These are phyloP conservation scores for Anthracocystis panici-leucophaei DNA, from an alignment of 1,284 basidiomycete species.

Conservation along the genomic window DNA sequence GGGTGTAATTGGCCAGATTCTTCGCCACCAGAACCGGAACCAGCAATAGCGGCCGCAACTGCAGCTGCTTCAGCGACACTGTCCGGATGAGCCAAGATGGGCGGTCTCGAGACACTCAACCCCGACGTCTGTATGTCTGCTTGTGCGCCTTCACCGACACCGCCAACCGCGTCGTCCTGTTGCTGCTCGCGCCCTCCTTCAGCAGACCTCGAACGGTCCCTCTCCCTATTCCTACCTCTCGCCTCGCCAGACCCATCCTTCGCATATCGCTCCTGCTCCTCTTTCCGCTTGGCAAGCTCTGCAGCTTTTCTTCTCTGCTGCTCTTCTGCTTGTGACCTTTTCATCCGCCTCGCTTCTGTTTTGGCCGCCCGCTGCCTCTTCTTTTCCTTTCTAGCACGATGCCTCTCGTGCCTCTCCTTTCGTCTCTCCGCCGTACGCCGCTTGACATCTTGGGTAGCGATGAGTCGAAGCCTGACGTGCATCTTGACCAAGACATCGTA, in stretches of 20 bases:
- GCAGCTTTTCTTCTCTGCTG: constrained; percentile 23
- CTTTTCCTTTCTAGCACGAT: constrained; percentile 27
- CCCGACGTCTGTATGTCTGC: constrained; percentile 13
- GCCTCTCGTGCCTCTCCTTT: constrained; percentile 32
- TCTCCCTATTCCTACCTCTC: constrained; percentile 42
- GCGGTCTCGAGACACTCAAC: constrained; percentile 24
- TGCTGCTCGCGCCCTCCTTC: constrained; percentile 14
- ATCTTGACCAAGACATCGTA: constrained; percentile 85
- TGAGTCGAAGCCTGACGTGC: constrained; percentile 85
- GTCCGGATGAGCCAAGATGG: constrained; percentile 24
- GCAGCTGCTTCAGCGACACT: constrained; percentile 28
- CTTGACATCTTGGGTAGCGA: constrained; percentile 84
- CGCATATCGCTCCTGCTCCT: constrained; percentile 4
- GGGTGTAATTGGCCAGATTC: constrained; percentile 3
- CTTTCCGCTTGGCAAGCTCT: constrained; percentile 10
- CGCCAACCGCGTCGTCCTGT: background rate
- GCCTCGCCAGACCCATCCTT: constrained; percentile 13
- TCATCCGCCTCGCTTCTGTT: constrained; percentile 28
- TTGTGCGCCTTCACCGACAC: background rate
- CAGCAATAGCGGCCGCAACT: constrained; percentile 24
- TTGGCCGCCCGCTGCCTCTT: constrained; percentile 24
- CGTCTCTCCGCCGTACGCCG: constrained; percentile 63
- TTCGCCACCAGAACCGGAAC: constrained; percentile 5
- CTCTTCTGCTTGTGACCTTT: constrained; percentile 31
- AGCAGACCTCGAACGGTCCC: constrained; percentile 30